A percentile compares a stretch with the other conserved stretches of the same genome.
Conservation (phyloP, 768 basidiomycete genomes). For the Russula virescens region DNA sequence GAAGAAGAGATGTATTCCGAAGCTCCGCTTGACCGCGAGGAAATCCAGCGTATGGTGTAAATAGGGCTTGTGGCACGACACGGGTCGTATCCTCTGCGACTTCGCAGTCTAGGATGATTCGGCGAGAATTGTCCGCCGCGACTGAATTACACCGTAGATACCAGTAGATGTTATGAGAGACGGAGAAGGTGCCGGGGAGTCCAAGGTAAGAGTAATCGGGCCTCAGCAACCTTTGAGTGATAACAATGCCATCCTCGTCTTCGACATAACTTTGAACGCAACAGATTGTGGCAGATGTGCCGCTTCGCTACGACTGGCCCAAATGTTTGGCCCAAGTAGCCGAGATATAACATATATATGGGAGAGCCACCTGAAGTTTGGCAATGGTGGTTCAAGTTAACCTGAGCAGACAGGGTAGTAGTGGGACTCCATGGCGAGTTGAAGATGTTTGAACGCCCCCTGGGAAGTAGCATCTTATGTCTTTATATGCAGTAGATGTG, state of each 20-base stretch:
- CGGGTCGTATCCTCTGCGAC: not conserved
- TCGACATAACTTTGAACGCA: slow-evolving; percentile 10
- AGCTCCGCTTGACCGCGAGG: slow-evolving; percentile 14
- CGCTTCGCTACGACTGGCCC: slow-evolving; percentile 4
- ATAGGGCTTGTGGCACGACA: slow-evolving; percentile 12
- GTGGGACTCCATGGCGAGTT: not conserved
- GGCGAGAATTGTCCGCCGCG: not conserved
- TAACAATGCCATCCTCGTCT: slow-evolving; percentile 13
- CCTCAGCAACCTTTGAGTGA: slow-evolving; percentile 5
- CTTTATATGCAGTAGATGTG: slow-evolving; percentile 18
- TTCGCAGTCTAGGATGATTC: slow-evolving; percentile 12
- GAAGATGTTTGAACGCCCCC: not conserved
- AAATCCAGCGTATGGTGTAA: slow-evolving; percentile 16
- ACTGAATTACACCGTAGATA: slow-evolving; percentile 15
- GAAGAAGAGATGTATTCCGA: slow-evolving; percentile 1
- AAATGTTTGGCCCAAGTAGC: slow-evolving; percentile 16
- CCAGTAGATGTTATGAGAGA: slow-evolving; percentile 8
- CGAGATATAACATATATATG: slow-evolving; percentile 4
- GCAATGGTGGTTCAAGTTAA: not conserved
- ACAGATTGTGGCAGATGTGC: slow-evolving; percentile 10
- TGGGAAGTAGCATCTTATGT: no score
- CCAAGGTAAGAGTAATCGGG: slow-evolving; percentile 16
- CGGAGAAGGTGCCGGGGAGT: slow-evolving; percentile 14
- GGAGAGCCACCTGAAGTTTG: slow-evolving; percentile 1
- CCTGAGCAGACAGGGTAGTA: not conserved